Evolutionary conservation across 306 rosid species (phyloP).

Genomic region (Hippophae tibetana): DNA sequence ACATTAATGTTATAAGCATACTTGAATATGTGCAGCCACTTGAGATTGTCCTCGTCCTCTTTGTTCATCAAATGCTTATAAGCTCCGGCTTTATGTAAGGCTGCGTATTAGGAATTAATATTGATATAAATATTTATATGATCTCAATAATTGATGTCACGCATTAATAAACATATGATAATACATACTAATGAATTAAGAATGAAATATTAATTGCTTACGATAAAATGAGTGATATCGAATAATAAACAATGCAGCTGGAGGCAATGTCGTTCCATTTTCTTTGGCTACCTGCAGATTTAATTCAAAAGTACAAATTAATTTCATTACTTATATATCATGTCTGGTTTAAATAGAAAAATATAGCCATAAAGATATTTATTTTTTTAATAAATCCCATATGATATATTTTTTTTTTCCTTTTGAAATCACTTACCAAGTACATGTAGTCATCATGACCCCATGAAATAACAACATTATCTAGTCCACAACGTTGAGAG

Average conservation of each 20-base stretch:
- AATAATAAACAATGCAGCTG: constrained; percentile 24
- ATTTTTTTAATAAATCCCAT: too few relatives aligned
- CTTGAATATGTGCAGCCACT: constrained; percentile 29
- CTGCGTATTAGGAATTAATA: constrained; percentile 5
- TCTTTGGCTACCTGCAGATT: constrained; percentile 23
- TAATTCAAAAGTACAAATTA: neutral
- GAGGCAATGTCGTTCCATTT: constrained; percentile 18
- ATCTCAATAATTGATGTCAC: too few relatives aligned
- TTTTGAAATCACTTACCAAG: constrained; percentile 5
- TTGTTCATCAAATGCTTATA: constrained; percentile 27
- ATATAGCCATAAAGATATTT: too few relatives aligned
- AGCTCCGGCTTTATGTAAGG: constrained; percentile 20
- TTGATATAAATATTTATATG: too few relatives aligned
- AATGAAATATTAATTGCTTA: neutral
- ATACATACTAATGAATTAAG: neutral
- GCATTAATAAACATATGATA: too few relatives aligned
- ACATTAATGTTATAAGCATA: constrained; percentile 3
- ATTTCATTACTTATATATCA: too few relatives aligned
- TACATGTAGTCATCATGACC: constrained; percentile 28
- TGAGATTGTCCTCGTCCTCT: constrained; percentile 19
- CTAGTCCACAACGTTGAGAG: constrained; percentile 22
- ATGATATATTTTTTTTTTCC: too few relatives aligned
- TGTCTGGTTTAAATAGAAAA: too few relatives aligned
- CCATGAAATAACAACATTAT: constrained; percentile 23
- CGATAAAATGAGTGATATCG: constrained; percentile 30